Conservation (phyloP, 73 alveolate species). For the Paraurostyla sp. region DNA sequence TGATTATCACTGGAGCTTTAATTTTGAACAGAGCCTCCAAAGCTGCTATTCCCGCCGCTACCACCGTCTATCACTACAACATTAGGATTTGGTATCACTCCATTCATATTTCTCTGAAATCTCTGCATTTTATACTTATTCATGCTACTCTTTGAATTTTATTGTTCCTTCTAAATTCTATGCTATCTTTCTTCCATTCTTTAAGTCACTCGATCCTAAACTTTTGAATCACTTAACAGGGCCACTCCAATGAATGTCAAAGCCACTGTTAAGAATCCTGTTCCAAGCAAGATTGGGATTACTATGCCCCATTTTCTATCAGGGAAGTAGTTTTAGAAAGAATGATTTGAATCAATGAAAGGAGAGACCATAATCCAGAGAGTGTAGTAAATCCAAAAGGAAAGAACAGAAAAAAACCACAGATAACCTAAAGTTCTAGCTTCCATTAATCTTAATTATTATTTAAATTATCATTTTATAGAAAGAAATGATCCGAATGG, state of each 20-base stretch:
- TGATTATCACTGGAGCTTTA: neutral
- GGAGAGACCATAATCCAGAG: conserved; percentile 37
- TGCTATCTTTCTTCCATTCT: neutral
- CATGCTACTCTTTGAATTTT: neutral
- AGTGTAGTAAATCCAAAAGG: conserved; percentile 44
- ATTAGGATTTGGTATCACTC: neutral
- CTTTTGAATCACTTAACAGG: neutral
- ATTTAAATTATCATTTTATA: neutral
- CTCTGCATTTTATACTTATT: neutral
- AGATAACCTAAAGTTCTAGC: neutral
- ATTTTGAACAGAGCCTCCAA: neutral
- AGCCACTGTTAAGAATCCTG: neutral
- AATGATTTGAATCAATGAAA: neutral
- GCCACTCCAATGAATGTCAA: conserved; percentile 32
- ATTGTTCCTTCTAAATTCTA: neutral
- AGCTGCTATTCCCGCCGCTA: neutral
- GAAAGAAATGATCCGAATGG: too few relatives aligned
- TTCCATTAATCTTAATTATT: neutral
- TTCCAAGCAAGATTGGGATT: conserved; percentile 3
- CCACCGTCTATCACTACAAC: neutral
- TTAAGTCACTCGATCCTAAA: neutral
- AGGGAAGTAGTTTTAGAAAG: conserved; percentile 29
- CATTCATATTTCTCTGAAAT: neutral
- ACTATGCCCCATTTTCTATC: conserved; percentile 42
- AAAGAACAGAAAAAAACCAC: neutral